Percentiles rank a stretch among this genome's conserved stretches.
Conservation (phyloP, 495 filamentous ascomycete species). For the Podospora australis region DNA sequence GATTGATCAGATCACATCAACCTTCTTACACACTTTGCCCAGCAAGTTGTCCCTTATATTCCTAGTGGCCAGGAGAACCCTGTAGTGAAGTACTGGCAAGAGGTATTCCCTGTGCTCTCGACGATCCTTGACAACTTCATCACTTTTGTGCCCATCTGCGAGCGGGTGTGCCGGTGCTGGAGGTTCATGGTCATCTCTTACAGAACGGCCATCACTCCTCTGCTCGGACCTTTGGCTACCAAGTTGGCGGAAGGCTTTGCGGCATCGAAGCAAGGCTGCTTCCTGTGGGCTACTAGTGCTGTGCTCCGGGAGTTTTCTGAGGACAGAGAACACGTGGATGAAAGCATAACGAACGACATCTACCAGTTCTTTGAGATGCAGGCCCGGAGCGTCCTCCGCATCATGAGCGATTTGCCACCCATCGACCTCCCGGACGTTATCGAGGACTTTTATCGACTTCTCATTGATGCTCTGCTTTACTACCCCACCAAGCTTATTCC, state of each 20-base stretch:
- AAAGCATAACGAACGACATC: slow-evolving; percentile 76
- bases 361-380: slow-evolving; percentile 95
- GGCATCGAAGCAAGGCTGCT: slow-evolving; percentile 84
- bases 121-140: slow-evolving; percentile 82
- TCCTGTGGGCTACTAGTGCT: slow-evolving; percentile 93
- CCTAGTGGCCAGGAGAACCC: slow-evolving; percentile 70
- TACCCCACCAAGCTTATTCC: slow-evolving; percentile 76
- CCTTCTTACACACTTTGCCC: slow-evolving; percentile 81
- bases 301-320: slow-evolving; percentile 93
- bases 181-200: slow-evolving; percentile 94
- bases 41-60: slow-evolving; percentile 72
- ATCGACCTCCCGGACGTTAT: slow-evolving; percentile 93
- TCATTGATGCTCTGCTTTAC: slow-evolving; percentile 84
- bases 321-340: slow-evolving; percentile 75
- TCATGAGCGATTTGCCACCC: slow-evolving; percentile 79
- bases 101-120: slow-evolving; percentile 80
- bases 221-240: slow-evolving; percentile 78
- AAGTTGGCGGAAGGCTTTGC: slow-evolving; percentile 81
- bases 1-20: slow-evolving; percentile 65
- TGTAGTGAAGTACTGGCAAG: slow-evolving; percentile 91
- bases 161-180: slow-evolving; percentile 92
- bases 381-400: slow-evolving; percentile 75
- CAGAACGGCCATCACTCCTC: slow-evolving; percentile 75
- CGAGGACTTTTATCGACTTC: slow-evolving; percentile 95
- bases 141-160: slow-evolving; percentile 77